Evolutionary conservation across 2,329 filamentous ascomycete genomes (phyloP).

Genomic region (Ceratocystis papillata): DNA sequence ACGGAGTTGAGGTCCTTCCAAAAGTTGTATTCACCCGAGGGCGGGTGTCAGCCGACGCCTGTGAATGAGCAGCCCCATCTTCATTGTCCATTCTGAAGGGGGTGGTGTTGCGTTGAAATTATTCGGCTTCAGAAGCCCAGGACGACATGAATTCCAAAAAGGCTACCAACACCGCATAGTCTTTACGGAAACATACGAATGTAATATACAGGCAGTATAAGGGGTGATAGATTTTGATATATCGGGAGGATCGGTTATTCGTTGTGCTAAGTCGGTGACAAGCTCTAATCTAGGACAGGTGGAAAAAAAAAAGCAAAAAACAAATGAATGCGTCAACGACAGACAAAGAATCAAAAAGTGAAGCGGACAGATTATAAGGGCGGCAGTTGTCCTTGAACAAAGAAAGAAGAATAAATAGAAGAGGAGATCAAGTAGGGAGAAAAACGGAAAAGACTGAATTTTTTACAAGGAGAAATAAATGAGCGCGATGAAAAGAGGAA

Average conservation of each 20-base stretch:
- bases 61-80: slow-evolving; percentile 7
- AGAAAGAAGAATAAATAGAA: neutral
- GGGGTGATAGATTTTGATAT: neutral
- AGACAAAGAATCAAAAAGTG: neutral
- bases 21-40: neutral
- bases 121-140: slow-evolving; percentile 8
- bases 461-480: neutral
- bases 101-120: neutral
- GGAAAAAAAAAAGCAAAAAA: neutral
- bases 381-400: neutral
- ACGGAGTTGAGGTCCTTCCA: neutral
- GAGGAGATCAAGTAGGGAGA: neutral
- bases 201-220: neutral
- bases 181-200: neutral
- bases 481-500: neutral
- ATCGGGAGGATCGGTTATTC: neutral
- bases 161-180: slow-evolving; percentile 13
- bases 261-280: neutral
- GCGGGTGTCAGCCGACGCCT: neutral
- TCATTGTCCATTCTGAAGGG: slow-evolving; percentile 8
- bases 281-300: neutral
- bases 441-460: neutral
- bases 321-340: neutral
- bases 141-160: neutral
- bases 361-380: neutral